A percentile compares a stretch with the other conserved stretches of the same genome.
Conservation (phyloP, 2,329 filamentous ascomycete genomes). For the Monosporascus ibericus region DNA sequence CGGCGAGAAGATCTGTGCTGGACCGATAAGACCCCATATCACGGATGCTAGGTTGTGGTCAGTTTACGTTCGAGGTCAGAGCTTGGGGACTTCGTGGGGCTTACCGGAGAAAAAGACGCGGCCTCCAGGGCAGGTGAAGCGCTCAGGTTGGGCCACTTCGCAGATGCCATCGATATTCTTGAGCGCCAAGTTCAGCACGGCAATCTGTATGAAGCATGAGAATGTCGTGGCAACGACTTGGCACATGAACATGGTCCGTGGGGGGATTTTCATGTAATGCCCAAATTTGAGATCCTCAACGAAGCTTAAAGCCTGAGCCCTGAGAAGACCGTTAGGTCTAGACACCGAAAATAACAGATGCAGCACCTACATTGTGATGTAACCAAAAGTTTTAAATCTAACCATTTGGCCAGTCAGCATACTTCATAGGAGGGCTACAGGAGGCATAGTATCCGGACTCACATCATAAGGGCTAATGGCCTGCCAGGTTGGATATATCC, state of each 20-base stretch:
- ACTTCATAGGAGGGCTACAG: neutral
- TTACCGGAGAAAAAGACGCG: constrained; percentile 57
- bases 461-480: constrained; percentile 70
- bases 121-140: constrained; percentile 59
- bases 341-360: constrained; percentile 16
- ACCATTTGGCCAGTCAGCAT: constrained; percentile 9
- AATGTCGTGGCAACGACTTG: constrained; percentile 62
- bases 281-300: constrained; percentile 62
- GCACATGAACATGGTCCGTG: constrained; percentile 59
- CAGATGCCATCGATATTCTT: constrained; percentile 59
- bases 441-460: constrained; percentile 11
- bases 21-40: constrained; percentile 63
- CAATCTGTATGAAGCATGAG: constrained; percentile 60
- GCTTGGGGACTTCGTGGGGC: constrained; percentile 3
- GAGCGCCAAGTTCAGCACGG: constrained; percentile 57
- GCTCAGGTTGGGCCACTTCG: constrained; percentile 45
- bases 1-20: constrained; percentile 56
- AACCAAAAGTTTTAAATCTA: constrained; percentile 58
- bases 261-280: constrained; percentile 69
- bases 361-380: constrained; percentile 50
- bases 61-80: neutral
- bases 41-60: constrained; percentile 43
- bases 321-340: constrained; percentile 3
- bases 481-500: constrained; percentile 70
- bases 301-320: constrained; percentile 57